Conservation (phyloP, 2,329 filamentous ascomycete genomes). For the Trichoderma sp. region DNA sequence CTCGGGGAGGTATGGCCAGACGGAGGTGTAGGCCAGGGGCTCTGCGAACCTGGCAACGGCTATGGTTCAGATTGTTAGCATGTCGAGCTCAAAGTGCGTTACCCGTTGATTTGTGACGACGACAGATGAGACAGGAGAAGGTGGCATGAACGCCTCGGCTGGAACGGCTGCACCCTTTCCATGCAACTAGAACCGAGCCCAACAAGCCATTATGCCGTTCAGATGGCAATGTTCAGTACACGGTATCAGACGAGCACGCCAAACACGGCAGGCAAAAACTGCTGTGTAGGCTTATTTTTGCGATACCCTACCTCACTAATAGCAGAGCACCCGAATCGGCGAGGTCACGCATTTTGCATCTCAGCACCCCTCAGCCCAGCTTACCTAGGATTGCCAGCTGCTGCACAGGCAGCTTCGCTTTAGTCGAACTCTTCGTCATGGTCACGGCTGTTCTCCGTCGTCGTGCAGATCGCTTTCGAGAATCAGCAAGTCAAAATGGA, state of each 20-base stretch:
- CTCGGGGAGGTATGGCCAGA: slow-evolving; percentile 72
- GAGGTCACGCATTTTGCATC: background rate
- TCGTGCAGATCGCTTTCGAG: background rate
- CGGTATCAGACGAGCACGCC: background rate
- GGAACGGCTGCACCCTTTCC: background rate
- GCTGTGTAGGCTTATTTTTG: background rate
- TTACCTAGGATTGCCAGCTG: slow-evolving; percentile 79
- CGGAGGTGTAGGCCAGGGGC: slow-evolving; percentile 70
- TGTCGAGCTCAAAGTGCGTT: background rate
- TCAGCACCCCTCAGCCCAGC: slow-evolving; percentile 32
- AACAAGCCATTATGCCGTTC: background rate
- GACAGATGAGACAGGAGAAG: background rate
- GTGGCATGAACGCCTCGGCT: slow-evolving; percentile 19
- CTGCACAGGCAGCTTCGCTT: slow-evolving; percentile 68
- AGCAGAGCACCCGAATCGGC: background rate
- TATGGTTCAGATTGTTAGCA: slow-evolving; percentile 40
- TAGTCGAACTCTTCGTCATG: slow-evolving; percentile 19
- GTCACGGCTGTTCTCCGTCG: background rate
- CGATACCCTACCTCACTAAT: too few relatives aligned
- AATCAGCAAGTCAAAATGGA: background rate
- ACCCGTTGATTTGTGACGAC: background rate
- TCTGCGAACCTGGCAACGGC: slow-evolving; percentile 79
- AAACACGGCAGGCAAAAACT: background rate
- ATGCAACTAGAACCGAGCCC: background rate
- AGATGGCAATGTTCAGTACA: too few relatives aligned